These are phyloP conservation scores for Penicillium sp. DNA, from an alignment of 2,329 filamentous ascomycete species.

Conservation along the genomic window DNA sequence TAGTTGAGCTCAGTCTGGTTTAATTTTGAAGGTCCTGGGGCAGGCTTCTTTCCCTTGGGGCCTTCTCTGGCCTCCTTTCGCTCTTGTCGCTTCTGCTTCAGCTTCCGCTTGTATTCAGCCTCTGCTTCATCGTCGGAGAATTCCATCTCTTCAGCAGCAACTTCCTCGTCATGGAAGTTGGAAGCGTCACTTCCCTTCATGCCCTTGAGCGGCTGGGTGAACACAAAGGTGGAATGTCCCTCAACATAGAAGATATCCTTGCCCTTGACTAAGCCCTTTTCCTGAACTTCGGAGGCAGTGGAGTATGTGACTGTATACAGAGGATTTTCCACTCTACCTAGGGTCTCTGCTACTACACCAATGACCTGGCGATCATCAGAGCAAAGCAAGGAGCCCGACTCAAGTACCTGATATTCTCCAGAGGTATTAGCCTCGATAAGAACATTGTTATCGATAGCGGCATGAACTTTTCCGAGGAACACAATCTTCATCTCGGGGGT, in stretches of 20 bases:
- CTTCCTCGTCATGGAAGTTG: constrained; percentile 91
- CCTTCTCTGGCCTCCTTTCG: constrained; percentile 51
- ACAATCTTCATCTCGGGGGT: constrained; percentile 74
- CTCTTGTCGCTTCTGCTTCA: constrained; percentile 64
- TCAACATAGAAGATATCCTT: constrained; percentile 76
- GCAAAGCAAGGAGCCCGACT: constrained; percentile 80
- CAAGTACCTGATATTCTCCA: constrained; percentile 81
- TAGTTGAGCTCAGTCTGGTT: constrained; percentile 57
- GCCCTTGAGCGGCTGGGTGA: constrained; percentile 75
- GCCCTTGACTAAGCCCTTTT: constrained; percentile 65
- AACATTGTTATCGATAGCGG: constrained; percentile 73
- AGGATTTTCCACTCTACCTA: constrained; percentile 82
- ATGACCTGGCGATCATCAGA: constrained; percentile 71
- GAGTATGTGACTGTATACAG: constrained; percentile 80
- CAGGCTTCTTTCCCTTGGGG: constrained; percentile 37
- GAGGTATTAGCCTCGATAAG: constrained; percentile 75
- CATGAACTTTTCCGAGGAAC: constrained; percentile 71
- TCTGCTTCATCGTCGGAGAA: constrained; percentile 98
- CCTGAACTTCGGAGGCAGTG: constrained; percentile 64
- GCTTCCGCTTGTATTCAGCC: constrained; percentile 69
- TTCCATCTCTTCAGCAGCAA: constrained; percentile 80
- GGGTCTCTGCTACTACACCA: constrained; percentile 77
- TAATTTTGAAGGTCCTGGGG: constrained; percentile 40
- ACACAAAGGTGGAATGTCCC: constrained; percentile 75
- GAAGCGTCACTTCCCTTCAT: constrained; percentile 90